Evolutionary conservation across 306 rosid genomes (phyloP).

Genomic region (Cajanus cajan): DNA sequence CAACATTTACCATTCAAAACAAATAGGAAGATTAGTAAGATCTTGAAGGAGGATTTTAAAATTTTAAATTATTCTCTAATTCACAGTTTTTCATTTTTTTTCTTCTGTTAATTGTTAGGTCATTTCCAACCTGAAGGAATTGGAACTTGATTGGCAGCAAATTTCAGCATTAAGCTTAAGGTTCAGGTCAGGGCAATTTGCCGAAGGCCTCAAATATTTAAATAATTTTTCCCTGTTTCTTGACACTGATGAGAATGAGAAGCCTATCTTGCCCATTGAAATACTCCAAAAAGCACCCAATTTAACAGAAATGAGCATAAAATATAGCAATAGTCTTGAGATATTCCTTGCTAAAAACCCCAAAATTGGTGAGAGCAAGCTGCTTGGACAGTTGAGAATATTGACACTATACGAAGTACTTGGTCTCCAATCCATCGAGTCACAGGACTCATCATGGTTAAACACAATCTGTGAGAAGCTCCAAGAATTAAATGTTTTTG

Average conservation of each 20-base stretch:
- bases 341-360: background rate
- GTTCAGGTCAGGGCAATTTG: background rate
- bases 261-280: background rate
- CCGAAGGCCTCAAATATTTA: background rate
- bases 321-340: accelerated
- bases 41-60: too few species aligned
- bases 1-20: too few species aligned
- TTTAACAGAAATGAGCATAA: background rate
- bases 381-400: background rate
- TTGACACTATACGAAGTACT: accelerated
- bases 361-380: background rate
- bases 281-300: background rate
- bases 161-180: background rate
- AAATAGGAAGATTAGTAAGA: too few species aligned
- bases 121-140: background rate
- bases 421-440: background rate
- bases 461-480: background rate
- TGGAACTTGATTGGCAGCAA: too few species aligned
- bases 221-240: accelerated
- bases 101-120: background rate
- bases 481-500: background rate
- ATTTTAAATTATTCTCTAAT: too few species aligned
- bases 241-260: too few species aligned
- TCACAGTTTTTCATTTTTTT: background rate
- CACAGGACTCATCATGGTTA: background rate